These are phyloP conservation scores for Penicillium salamii DNA, from an alignment of 495 filamentous ascomycete genomes.

Conservation along the genomic window DNA sequence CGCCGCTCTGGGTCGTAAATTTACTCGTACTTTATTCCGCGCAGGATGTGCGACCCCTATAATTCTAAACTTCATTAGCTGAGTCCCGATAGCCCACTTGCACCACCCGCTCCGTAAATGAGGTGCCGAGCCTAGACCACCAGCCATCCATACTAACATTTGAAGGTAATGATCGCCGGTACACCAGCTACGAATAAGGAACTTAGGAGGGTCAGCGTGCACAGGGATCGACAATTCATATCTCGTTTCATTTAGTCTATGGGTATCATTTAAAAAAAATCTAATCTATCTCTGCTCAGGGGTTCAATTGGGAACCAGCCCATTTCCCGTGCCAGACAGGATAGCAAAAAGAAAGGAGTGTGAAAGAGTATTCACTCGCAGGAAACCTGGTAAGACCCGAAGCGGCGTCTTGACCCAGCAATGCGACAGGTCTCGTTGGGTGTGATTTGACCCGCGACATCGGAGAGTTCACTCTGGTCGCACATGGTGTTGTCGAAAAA, in stretches of 20 bases:
- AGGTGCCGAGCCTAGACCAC: too few species aligned
- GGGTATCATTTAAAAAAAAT: slow-evolving; percentile 11
- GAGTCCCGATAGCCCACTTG: too few species aligned
- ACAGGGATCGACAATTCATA: neutral
- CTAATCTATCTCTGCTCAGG: neutral
- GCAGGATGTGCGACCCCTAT: too few species aligned
- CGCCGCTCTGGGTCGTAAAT: too few species aligned
- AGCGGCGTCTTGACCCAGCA: slow-evolving; percentile 8
- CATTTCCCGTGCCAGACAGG: neutral
- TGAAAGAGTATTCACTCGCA: slow-evolving; percentile 7
- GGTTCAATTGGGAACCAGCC: neutral
- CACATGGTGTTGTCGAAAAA: slow-evolving; percentile 33
- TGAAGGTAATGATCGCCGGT: neutral
- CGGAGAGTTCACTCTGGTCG: slow-evolving; percentile 17
- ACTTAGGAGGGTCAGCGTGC: neutral
- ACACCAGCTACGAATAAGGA: neutral
- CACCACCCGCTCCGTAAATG: too few species aligned
- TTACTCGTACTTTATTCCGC: too few species aligned
- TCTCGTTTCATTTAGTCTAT: slow-evolving; percentile 7
- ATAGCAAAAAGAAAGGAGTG: neutral
- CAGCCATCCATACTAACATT: neutral
- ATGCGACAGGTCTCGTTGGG: slow-evolving; percentile 12
- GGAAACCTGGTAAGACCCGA: slow-evolving; percentile 29
- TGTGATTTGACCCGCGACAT: slow-evolving; percentile 13
- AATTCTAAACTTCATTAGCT: too few species aligned